Conservation (phyloP, 2,329 filamentous ascomycete genomes). For the Aspergillus sp. region DNA sequence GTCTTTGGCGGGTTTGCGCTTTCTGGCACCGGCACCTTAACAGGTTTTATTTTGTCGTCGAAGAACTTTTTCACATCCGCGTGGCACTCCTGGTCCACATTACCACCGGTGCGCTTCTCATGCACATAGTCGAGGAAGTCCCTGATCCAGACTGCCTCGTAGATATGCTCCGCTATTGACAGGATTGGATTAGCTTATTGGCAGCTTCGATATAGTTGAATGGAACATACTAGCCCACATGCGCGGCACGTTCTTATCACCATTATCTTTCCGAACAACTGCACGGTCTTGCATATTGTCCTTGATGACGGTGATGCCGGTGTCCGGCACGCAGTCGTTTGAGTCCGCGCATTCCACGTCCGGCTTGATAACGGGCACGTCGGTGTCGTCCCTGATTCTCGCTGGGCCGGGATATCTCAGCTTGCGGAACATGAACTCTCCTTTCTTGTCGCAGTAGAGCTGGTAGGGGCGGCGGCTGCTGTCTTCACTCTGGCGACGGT, state of each 20-base stretch:
- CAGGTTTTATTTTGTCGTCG: neutral
- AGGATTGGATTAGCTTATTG: neutral
- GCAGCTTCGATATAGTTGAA: too few species aligned
- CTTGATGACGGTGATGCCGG: neutral
- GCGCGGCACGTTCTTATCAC: neutral
- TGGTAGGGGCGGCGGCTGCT: neutral
- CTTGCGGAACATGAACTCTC: too few species aligned
- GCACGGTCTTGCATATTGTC: neutral
- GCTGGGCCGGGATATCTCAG: too few species aligned
- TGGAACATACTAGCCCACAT: neutral
- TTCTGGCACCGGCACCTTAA: too few species aligned
- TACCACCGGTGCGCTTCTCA: too few species aligned
- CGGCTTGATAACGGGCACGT: neutral
- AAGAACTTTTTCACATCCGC: neutral
- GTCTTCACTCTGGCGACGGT: too few species aligned
- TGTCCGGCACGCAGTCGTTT: neutral
- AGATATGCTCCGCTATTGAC: slow-evolving; percentile 10
- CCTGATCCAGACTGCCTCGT: slow-evolving; percentile 12
- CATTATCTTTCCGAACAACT: neutral
- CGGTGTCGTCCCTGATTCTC: too few species aligned
- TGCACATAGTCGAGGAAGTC: neutral
- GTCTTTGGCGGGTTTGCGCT: neutral
- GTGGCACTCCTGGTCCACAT: neutral
- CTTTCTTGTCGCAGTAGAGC: neutral
- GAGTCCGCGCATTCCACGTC: neutral